These are phyloP conservation scores for Exophiala phaeomuriformis DNA, from an alignment of 2,329 filamentous ascomycete species.

Conservation along the genomic window DNA sequence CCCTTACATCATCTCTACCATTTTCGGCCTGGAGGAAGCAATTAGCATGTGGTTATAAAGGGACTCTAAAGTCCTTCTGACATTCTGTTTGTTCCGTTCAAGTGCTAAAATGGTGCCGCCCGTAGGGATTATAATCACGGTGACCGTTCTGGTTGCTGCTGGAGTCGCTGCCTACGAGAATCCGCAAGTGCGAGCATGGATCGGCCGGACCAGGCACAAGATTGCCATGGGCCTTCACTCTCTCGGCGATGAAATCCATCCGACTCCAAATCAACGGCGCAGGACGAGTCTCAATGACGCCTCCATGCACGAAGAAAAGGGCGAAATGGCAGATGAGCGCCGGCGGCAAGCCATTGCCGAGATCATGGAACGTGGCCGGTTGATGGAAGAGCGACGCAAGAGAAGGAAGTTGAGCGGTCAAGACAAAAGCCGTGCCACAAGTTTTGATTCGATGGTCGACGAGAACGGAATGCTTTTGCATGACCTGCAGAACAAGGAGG, in stretches of 20 bases:
- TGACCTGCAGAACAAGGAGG: background rate
- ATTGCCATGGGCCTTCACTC: constrained; percentile 53
- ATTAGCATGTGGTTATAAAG: background rate
- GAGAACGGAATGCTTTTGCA: constrained; percentile 8
- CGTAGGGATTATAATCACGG: constrained; percentile 55
- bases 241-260: constrained; percentile 54
- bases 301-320: constrained; percentile 43
- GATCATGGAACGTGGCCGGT: constrained; percentile 37
- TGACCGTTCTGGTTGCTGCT: constrained; percentile 55
- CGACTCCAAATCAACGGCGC: constrained; percentile 32
- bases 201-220: constrained; percentile 54
- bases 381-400: constrained; percentile 36
- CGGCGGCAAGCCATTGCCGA: constrained; percentile 40
- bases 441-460: constrained; percentile 41
- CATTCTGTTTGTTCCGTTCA: background rate
- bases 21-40: background rate
- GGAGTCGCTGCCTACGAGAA: constrained; percentile 58
- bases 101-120: constrained; percentile 24
- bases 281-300: constrained; percentile 34
- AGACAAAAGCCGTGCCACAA: constrained; percentile 22
- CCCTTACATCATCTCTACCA: constrained; percentile 23
- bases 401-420: constrained; percentile 22
- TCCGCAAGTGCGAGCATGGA: constrained; percentile 56
- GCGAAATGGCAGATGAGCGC: constrained; percentile 39
- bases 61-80: background rate